These are phyloP conservation scores for Mollisia scopiformis DNA, from an alignment of 2,329 filamentous ascomycete genomes.

Conservation along the genomic window DNA sequence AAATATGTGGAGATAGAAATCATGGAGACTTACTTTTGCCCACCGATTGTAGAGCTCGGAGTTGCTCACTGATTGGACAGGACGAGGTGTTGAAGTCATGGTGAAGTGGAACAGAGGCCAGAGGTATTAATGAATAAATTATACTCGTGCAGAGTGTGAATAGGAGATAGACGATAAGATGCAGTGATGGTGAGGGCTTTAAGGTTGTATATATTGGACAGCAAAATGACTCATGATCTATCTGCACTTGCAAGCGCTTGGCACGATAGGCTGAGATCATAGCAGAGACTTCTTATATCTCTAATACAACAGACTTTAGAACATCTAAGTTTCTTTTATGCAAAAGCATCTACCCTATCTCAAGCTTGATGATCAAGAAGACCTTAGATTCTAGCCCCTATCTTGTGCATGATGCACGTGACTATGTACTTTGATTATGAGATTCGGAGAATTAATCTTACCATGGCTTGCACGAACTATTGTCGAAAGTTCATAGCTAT, in stretches of 20 bases:
- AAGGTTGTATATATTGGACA: neutral
- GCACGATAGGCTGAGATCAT: neutral
- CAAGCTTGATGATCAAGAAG: neutral
- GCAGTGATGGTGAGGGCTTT: neutral
- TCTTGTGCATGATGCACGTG: neutral
- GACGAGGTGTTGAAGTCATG: neutral
- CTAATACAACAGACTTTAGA: neutral
- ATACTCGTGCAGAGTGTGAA: neutral
- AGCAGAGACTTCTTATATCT: neutral
- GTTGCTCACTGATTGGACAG: constrained; percentile 40
- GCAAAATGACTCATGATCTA: neutral
- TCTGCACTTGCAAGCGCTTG: neutral
- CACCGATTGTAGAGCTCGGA: constrained; percentile 51
- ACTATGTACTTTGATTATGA: neutral
- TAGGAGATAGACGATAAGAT: neutral
- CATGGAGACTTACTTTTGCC: constrained; percentile 38
- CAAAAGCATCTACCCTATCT: no score
- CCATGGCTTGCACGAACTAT: neutral
- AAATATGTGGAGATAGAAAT: neutral
- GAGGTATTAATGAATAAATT: neutral
- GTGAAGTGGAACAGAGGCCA: neutral
- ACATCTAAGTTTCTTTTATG: no score
- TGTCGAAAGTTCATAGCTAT: neutral
- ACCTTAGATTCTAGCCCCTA: neutral
- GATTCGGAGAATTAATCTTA: neutral